A percentile compares a stretch with the other conserved stretches of the same genome.
Conservation (phyloP, 2,329 filamentous ascomycete genomes). For the Trichoderma koningiopsis region DNA sequence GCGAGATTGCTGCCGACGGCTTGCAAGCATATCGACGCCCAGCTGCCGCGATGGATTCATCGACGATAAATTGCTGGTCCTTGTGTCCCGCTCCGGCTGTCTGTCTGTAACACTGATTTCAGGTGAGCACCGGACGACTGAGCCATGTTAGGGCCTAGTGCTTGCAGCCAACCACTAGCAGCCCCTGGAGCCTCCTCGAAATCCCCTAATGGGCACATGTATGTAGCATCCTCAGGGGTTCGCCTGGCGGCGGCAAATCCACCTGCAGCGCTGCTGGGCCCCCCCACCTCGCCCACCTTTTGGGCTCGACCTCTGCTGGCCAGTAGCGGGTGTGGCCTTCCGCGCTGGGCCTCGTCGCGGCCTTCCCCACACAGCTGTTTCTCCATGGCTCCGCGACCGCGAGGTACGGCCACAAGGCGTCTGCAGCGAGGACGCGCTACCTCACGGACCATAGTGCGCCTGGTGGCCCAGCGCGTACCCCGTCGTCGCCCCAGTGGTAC, state of each 20-base stretch:
- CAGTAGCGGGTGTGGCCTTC: constrained; percentile 25
- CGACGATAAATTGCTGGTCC: constrained; percentile 9
- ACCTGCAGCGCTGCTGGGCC: constrained; percentile 17
- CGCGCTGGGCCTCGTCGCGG: constrained; percentile 24
- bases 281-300: constrained; percentile 17
- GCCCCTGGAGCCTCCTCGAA: neutral
- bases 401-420: neutral
- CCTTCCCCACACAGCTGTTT: constrained; percentile 27
- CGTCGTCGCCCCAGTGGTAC: neutral
- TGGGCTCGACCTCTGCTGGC: constrained; percentile 2
- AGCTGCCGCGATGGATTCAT: neutral
- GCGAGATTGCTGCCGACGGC: neutral
- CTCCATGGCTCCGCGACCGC: constrained; percentile 23
- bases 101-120: constrained; percentile 25
- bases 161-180: constrained; percentile 22
- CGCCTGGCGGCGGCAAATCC: constrained; percentile 23
- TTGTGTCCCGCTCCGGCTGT: constrained; percentile 18
- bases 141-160: constrained; percentile 23
- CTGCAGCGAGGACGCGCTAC: neutral
- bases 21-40: neutral
- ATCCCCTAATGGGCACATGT: neutral
- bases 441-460: neutral
- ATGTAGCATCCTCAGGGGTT: constrained; percentile 17
- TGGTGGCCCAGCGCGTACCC: neutral
- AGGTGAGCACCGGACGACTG: constrained; percentile 21